Evolutionary conservation across 345 rosid genomes (phyloP), one percentile per base, ranked within the genome.

Genomic region (Murraya koenigii): DNA sequence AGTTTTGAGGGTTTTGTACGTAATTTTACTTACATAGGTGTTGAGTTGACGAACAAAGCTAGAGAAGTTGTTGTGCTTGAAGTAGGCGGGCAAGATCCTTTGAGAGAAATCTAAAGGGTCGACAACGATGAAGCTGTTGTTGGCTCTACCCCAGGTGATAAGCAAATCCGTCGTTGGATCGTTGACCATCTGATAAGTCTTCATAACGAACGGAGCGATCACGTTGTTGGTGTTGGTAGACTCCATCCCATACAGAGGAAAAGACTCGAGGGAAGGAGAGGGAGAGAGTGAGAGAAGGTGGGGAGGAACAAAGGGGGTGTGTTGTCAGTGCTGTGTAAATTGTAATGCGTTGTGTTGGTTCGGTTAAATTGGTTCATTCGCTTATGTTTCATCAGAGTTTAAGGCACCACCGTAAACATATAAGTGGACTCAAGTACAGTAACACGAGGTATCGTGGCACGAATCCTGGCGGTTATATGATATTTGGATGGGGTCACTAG

Each of bases 61-160:
- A 77, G 97, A 94, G 86, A 94, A 96, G 73, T 96, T 96, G 86
- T 85, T 91, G 90, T 96, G 99, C 86, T 96, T 96, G 93, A 96
- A 96, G 68, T 90, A 94, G 36, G 88, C 87, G 20, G 98, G 99
- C 56, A 96, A 85, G 72, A 96, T 85, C 44, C 90, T 80, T 69
- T 86, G 92, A 8, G 97, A 90, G 87, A 96, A 91, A 76, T 89
- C 97, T 56, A 90, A 87, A 66, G 94, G 95, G 62, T 96, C 93
- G 81, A 88, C 76, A 61, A 96, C 98, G 78, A 94, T 84, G 90
- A 96, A 96, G 85, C 97, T 96, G 83, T 91, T 96, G 23, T 86
- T 85, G 65, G 86, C 85, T 73, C 87, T 82, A 28, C 98, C 92
- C 99, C 99, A 96, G 33, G 94, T 77, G 78, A 96, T 93, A 75